phyloP scores from a whole-genome alignment of 306 rosid species.

The Quercus mongolica region DNA sequence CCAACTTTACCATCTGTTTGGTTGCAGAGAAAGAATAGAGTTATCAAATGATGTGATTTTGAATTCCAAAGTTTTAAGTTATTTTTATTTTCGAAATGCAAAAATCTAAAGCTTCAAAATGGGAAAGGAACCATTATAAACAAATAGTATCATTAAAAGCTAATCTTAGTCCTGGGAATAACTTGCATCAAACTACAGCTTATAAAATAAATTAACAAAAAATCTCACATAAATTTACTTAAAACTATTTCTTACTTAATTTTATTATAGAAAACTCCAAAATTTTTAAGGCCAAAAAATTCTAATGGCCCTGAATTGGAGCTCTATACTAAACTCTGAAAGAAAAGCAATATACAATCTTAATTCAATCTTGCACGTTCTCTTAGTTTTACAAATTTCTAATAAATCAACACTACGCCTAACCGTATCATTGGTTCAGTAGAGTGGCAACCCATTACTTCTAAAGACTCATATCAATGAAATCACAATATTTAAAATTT shows the following conservation, averaged over 20 bases:
- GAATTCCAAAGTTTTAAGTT: background rate
- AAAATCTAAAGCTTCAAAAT: background rate
- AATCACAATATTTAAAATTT: background rate
- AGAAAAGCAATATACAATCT: too few relatives aligned
- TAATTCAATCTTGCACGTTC: too few relatives aligned
- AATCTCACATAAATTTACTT: background rate
- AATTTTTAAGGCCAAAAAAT: too few relatives aligned
- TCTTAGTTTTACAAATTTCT: too few relatives aligned
- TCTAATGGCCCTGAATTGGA: background rate
- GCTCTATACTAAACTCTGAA: too few relatives aligned
- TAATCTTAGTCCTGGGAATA: background rate
- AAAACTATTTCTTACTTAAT: background rate
- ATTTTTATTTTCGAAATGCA: background rate
- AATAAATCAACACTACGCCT: too few relatives aligned
- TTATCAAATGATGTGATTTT: background rate
- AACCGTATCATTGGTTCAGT: too few relatives aligned
- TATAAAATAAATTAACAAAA: background rate
- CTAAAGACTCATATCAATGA: background rate
- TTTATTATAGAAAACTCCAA: background rate
- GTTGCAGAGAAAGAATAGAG: background rate
- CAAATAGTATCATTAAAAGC: background rate
- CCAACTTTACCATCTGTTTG: conserved; percentile 5
- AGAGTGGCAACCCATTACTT: too few relatives aligned
- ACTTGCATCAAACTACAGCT: background rate
- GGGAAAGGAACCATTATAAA: background rate